Evolutionary conservation across 306 rosid genomes (phyloP).

Genomic region (Delonix regia): DNA sequence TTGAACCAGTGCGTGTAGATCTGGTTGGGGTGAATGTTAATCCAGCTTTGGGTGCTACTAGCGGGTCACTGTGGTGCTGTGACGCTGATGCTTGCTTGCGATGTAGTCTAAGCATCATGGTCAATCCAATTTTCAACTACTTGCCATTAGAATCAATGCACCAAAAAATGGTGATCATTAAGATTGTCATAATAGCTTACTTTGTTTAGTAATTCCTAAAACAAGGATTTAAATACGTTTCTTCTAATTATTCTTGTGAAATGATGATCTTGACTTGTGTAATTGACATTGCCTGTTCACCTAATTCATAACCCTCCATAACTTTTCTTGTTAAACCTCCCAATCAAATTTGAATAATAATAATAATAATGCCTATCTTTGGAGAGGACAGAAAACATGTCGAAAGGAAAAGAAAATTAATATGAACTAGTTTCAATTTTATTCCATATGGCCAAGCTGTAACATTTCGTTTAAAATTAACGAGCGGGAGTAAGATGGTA

Average conservation of each 20-base stretch:
- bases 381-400: neutral
- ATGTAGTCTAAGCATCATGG: conserved; percentile 46
- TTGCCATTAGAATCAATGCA: neutral
- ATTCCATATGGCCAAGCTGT: neutral
- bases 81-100: conserved; percentile 44
- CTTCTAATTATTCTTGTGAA: neutral
- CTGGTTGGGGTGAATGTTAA: neutral
- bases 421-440: neutral
- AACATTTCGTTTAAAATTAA: too few relatives aligned
- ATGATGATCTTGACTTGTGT: neutral
- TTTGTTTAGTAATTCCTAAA: neutral
- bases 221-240: neutral
- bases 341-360: neutral
- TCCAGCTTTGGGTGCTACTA: conserved; percentile 14
- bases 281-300: neutral
- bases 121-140: conserved; percentile 27
- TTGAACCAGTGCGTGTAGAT: neutral
- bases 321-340: neutral
- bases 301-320: neutral
- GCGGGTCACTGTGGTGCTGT: conserved; percentile 27
- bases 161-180: neutral
- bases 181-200: neutral
- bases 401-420: neutral
- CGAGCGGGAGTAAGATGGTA: too few relatives aligned
- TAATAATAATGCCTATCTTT: neutral